Evolutionary conservation across 106 monocot species (phyloP).

Genomic region (Apostasia ramifera): DNA sequence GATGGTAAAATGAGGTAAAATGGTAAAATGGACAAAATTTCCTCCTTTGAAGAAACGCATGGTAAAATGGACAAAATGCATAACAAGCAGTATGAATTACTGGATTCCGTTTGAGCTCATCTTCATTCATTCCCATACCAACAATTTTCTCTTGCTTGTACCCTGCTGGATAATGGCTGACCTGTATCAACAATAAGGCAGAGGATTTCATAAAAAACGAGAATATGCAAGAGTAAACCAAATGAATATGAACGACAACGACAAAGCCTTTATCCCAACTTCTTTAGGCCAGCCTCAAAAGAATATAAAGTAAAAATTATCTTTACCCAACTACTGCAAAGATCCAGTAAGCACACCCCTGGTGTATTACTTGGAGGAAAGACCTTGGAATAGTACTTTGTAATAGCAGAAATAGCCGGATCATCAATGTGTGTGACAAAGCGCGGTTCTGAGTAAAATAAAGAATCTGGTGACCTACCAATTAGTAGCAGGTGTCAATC

Average conservation of each 20-base stretch:
- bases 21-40: no score
- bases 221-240: not conserved
- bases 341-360: slow-evolving; percentile 67
- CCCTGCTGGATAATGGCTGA: slow-evolving; percentile 81
- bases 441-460: slow-evolving; percentile 78
- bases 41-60: no score
- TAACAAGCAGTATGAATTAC: slow-evolving; percentile 18
- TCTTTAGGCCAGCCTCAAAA: not conserved
- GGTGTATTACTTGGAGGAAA: slow-evolving; percentile 76
- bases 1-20: no score
- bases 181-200: slow-evolving; percentile 23
- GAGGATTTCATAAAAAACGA: not conserved
- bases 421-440: slow-evolving; percentile 97
- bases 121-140: slow-evolving; percentile 95
- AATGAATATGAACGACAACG: not conserved
- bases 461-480: slow-evolving; percentile 58
- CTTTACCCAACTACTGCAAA: slow-evolving; percentile 94
- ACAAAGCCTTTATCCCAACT: no score
- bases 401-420: slow-evolving; percentile 71
- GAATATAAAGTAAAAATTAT: not conserved
- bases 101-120: slow-evolving; percentile 73
- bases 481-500: not conserved
- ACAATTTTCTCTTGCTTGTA: slow-evolving; percentile 87
- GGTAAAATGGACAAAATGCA: no score
- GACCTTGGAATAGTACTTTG: slow-evolving; percentile 70